Evolutionary conservation across 2,329 filamentous ascomycete species (phyloP).

Genomic region (Penicillium olsonii): DNA sequence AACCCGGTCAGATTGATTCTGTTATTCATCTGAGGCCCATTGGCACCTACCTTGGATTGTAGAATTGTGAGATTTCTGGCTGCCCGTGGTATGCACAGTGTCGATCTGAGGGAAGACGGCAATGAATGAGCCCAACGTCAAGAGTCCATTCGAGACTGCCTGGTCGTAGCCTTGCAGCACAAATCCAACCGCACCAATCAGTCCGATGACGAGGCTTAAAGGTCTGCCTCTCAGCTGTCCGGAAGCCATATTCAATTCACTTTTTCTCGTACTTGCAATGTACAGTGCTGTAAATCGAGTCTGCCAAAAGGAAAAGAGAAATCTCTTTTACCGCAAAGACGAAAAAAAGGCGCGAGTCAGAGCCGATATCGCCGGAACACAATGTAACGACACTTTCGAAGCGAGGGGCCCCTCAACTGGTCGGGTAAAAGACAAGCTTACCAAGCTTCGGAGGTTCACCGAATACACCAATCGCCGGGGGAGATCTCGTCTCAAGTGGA

Average conservation of each 20-base stretch:
- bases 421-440: constrained; percentile 1
- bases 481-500: neutral
- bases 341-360: neutral
- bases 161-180: constrained; percentile 22
- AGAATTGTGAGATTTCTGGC: constrained; percentile 17
- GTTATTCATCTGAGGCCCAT: neutral
- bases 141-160: constrained; percentile 18
- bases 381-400: neutral
- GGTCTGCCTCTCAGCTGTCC: constrained; percentile 14
- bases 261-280: neutral
- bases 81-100: constrained; percentile 14
- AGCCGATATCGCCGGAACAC: neutral
- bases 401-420: constrained; percentile 1
- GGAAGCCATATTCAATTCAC: constrained; percentile 2
- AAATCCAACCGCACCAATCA: constrained; percentile 19
- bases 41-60: constrained; percentile 18
- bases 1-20: neutral
- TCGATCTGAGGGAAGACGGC: constrained; percentile 18
- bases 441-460: constrained; percentile 4
- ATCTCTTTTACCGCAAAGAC: neutral
- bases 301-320: neutral
- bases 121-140: constrained; percentile 20
- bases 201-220: constrained; percentile 16
- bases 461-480: neutral
- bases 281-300: neutral